Conservation (phyloP, 768 basidiomycete genomes). For the Rhizopogon vulgaris region DNA sequence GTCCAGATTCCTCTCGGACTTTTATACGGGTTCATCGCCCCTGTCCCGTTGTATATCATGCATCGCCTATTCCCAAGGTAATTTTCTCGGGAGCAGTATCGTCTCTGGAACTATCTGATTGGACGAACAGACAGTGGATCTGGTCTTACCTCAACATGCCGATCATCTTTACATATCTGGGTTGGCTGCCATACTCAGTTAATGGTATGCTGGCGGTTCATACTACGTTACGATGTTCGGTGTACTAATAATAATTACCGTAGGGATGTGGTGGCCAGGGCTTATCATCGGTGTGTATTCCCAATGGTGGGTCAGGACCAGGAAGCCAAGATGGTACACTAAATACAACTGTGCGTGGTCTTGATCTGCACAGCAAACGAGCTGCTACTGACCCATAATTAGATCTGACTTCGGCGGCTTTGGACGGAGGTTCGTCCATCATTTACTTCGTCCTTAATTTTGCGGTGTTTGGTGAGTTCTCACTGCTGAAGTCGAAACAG, state of each 20-base stretch:
- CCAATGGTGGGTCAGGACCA: conserved; percentile 44
- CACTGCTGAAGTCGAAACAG: conserved; percentile 9
- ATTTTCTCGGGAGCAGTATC: conserved; percentile 6
- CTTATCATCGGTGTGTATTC: conserved; percentile 42
- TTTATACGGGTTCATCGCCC: conserved; percentile 26
- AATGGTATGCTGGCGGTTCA: conserved; percentile 13
- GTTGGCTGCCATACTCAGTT: conserved; percentile 20
- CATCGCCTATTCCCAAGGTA: conserved; percentile 13
- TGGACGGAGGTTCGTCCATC: conserved; percentile 43
- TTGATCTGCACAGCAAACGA: too few relatives aligned
- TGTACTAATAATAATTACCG: background rate
- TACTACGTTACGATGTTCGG: background rate
- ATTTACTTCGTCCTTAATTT: conserved; percentile 44
- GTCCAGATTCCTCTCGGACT: conserved; percentile 17
- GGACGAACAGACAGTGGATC: conserved; percentile 6
- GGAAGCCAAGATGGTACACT: conserved; percentile 40
- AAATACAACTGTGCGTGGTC: conserved; percentile 25
- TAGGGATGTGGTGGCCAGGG: conserved; percentile 42
- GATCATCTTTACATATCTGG: conserved; percentile 15
- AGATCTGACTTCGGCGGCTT: conserved; percentile 42
- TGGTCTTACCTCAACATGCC: conserved; percentile 21
- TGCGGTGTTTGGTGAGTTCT: conserved; percentile 20
- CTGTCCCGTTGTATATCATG: conserved; percentile 22
- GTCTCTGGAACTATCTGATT: background rate
- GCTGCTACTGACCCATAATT: background rate